phyloP scores from a whole-genome alignment of 2,329 filamentous ascomycete species.

The Aspergillus alliaceus region DNA sequence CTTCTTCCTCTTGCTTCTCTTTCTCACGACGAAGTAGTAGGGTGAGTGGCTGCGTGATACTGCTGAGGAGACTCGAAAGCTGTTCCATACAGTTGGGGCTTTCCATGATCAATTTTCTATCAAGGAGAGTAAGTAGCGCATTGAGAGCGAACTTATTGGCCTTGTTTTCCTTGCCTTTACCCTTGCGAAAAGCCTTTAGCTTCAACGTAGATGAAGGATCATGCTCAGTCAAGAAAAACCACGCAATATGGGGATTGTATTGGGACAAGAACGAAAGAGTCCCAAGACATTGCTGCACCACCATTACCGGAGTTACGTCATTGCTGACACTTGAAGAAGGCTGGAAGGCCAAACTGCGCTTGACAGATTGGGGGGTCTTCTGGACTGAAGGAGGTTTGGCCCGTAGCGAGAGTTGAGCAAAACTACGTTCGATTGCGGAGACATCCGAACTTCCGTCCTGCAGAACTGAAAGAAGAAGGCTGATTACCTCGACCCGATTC shows the following conservation, averaged over 20 bases:
- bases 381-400: constrained; percentile 77
- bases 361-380: constrained; percentile 79
- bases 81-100: constrained; percentile 97
- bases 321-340: constrained; percentile 61
- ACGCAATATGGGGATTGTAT: constrained; percentile 82
- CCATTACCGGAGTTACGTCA: constrained; percentile 89
- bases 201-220: constrained; percentile 78
- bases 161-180: constrained; percentile 82
- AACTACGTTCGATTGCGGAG: constrained; percentile 91
- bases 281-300: constrained; percentile 91
- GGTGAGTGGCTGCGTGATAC: constrained; percentile 83
- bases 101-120: constrained; percentile 94
- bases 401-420: constrained; percentile 85
- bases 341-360: constrained; percentile 69
- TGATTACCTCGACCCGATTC: constrained; percentile 90
- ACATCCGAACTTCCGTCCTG: constrained; percentile 95
- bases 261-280: constrained; percentile 80
- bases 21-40: constrained; percentile 80
- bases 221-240: constrained; percentile 92
- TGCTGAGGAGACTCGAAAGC: constrained; percentile 80
- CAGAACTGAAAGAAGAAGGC: constrained; percentile 85
- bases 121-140: constrained; percentile 79
- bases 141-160: constrained; percentile 89
- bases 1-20: constrained; percentile 58
- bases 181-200: constrained; percentile 74